Conservation (phyloP, 2,329 filamentous ascomycete species). For the Trichoderma breve region DNA sequence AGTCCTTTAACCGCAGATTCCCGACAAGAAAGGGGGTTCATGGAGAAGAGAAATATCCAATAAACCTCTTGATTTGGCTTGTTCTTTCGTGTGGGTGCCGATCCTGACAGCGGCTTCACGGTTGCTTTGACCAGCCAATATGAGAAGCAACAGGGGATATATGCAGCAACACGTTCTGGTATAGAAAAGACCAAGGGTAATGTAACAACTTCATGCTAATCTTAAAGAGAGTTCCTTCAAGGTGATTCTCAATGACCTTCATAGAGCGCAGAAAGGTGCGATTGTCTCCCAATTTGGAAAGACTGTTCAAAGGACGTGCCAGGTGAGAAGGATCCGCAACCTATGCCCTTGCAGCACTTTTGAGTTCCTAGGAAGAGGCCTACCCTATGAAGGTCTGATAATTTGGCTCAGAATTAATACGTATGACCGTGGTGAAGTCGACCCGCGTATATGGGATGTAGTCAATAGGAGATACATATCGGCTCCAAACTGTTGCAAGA, state of each 20-base stretch:
- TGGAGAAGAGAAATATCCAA: not conserved
- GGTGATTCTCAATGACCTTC: not conserved
- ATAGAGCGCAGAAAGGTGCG: not conserved
- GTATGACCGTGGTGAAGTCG: not conserved
- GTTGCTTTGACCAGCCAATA: not conserved
- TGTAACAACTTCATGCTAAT: not conserved
- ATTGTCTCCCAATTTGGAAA: not conserved
- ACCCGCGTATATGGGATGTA: not conserved
- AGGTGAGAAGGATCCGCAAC: not conserved
- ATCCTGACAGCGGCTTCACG: not conserved
- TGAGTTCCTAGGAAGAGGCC: not conserved
- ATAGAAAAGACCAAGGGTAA: not conserved
- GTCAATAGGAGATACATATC: not conserved
- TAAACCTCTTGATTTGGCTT: not conserved
- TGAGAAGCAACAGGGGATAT: not conserved
- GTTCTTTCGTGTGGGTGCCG: not conserved
- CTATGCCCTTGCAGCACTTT: not conserved
- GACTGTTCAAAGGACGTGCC: not conserved
- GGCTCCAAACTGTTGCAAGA: not conserved
- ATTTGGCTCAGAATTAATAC: not conserved
- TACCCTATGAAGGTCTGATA: not conserved
- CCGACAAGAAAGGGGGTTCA: not conserved
- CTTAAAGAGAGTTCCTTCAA: not conserved
- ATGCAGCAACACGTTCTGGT: not conserved
- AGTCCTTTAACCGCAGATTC: not conserved